phyloP scores from a whole-genome alignment of 768 basidiomycete genomes.

The Chalciporus piperatus region DNA sequence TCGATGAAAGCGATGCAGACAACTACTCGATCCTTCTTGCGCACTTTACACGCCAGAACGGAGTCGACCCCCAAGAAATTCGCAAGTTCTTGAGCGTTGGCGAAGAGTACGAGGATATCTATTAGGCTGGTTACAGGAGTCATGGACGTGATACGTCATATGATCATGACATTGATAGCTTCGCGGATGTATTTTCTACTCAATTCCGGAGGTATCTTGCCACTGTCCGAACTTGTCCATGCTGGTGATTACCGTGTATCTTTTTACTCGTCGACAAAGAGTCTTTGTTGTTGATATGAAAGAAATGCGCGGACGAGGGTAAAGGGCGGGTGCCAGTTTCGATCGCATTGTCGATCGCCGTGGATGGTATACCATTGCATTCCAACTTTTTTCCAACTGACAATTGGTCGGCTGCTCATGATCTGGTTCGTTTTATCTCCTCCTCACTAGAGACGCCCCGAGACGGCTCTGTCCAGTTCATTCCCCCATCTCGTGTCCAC shows the following conservation, averaged over 20 bases:
- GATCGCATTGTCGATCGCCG: slow-evolving; percentile 1
- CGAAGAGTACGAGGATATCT: slow-evolving; percentile 79
- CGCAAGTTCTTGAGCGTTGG: slow-evolving; percentile 63
- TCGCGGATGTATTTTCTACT: slow-evolving; percentile 1
- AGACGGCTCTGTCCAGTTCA: not conserved
- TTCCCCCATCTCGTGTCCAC: not conserved
- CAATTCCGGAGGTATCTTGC: too few species aligned
- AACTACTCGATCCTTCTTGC: slow-evolving; percentile 66
- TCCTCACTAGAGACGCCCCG: slow-evolving; percentile 1
- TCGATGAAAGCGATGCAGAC: slow-evolving; percentile 39
- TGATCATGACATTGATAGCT: too few species aligned
- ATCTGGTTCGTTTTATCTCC: not conserved
- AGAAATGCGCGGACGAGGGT: too few species aligned
- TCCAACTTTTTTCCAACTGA: too few species aligned
- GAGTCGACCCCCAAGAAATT: slow-evolving; percentile 58
- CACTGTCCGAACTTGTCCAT: too few species aligned
- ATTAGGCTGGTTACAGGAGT: slow-evolving; percentile 20
- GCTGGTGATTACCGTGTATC: too few species aligned
- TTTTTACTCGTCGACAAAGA: too few species aligned
- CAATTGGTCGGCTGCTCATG: slow-evolving; percentile 3
- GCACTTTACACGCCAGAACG: slow-evolving; percentile 62
- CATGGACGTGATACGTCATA: too few species aligned
- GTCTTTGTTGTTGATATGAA: too few species aligned
- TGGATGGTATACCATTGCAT: slow-evolving; percentile 9
- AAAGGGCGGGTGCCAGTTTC: too few species aligned